Evolutionary conservation across 805 yeast species (phyloP).

Genomic region (Lipomyces sp.): DNA sequence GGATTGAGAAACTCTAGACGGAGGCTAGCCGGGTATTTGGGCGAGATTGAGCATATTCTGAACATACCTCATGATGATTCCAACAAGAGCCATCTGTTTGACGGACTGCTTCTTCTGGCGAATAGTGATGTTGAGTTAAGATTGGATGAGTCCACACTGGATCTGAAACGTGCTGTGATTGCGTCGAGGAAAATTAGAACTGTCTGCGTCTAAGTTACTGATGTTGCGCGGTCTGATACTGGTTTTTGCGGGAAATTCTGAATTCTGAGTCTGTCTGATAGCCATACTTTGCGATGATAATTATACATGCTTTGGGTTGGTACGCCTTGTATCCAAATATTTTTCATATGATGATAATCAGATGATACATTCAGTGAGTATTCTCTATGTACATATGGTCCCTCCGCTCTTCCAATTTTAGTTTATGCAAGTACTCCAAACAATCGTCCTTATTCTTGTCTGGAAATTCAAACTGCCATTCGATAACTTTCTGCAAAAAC

Average conservation of each 20-base stretch:
- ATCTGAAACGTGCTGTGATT: conserved; percentile 25
- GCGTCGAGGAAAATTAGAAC: conserved; percentile 19
- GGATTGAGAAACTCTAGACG: conserved; percentile 14
- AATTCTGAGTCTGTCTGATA: neutral
- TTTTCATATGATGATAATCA: neutral
- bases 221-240: neutral
- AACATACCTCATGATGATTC: conserved; percentile 5
- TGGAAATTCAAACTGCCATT: conserved; percentile 84
- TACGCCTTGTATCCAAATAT: neutral
- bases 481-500: conserved; percentile 58
- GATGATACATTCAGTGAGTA: neutral
- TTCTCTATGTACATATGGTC: neutral
- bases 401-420: neutral
- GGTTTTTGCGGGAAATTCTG: neutral
- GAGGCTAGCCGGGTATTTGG: neutral
- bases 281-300: neutral
- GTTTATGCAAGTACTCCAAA: conserved; percentile 46
- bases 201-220: conserved; percentile 3
- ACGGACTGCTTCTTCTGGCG: conserved; percentile 16
- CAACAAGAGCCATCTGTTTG: neutral
- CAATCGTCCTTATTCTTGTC: conserved; percentile 58
- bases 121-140: conserved; percentile 9
- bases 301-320: neutral
- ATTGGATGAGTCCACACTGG: conserved; percentile 23
- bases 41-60: conserved; percentile 16